phyloP scores from a whole-genome alignment of 1,284 basidiomycete genomes.

The Leccinum subrobustum region DNA sequence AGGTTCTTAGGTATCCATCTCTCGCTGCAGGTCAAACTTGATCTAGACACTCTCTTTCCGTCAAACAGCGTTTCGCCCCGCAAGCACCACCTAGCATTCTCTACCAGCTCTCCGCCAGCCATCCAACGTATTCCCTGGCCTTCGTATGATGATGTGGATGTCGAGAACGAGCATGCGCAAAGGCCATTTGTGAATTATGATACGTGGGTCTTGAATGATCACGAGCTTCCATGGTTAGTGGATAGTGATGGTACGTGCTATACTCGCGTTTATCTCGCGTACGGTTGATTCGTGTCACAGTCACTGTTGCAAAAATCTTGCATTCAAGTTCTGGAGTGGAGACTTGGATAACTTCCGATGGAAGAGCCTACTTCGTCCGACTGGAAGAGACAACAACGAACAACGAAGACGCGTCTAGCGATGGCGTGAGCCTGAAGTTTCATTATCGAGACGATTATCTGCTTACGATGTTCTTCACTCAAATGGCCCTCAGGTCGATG shows the following conservation, averaged over 20 bases:
- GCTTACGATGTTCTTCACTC: constrained; percentile 1
- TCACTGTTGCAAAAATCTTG: constrained; percentile 57
- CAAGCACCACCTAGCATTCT: constrained; percentile 65
- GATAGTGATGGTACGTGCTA: constrained; percentile 59
- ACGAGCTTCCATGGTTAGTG: constrained; percentile 71
- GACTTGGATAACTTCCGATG: constrained; percentile 81
- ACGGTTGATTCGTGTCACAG: constrained; percentile 35
- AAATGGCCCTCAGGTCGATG: constrained; percentile 13
- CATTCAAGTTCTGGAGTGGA: constrained; percentile 62
- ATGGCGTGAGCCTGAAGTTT: constrained; percentile 17
- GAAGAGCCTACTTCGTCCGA: constrained; percentile 73
- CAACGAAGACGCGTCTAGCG: constrained; percentile 8
- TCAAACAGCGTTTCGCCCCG: constrained; percentile 66
- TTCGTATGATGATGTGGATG: constrained; percentile 42
- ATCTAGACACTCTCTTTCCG: not conserved
- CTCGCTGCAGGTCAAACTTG: constrained; percentile 1
- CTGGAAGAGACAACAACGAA: constrained; percentile 30
- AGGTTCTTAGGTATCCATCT: constrained; percentile 57
- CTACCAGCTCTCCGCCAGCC: constrained; percentile 66
- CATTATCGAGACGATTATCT: not conserved
- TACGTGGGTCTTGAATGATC: constrained; percentile 70
- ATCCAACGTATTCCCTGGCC: constrained; percentile 84
- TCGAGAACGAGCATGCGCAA: constrained; percentile 32
- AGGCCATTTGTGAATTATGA: constrained; percentile 47
- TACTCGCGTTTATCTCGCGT: not conserved